Conservation (phyloP, 768 basidiomycete species). For the Kwoniella bestiolae region DNA sequence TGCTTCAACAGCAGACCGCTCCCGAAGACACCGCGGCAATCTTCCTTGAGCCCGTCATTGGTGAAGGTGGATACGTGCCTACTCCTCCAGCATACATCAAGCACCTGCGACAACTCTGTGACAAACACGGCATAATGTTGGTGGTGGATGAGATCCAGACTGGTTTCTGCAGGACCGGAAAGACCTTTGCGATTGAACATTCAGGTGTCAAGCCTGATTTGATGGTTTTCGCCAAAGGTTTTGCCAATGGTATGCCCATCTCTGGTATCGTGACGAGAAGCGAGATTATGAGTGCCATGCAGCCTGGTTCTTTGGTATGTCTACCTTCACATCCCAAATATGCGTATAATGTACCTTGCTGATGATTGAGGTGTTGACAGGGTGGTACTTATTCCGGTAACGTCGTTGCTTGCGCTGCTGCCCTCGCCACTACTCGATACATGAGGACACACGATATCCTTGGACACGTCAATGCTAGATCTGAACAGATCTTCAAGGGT, state of each 20-base stretch:
- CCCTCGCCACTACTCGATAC: constrained; percentile 74
- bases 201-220: constrained; percentile 81
- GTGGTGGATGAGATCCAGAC: constrained; percentile 65
- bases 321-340: not conserved
- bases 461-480: constrained; percentile 78
- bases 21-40: constrained; percentile 89
- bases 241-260: constrained; percentile 81
- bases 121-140: constrained; percentile 80
- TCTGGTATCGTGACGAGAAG: constrained; percentile 81
- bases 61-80: constrained; percentile 93
- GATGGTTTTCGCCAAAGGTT: constrained; percentile 80
- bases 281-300: constrained; percentile 72
- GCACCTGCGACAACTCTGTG: constrained; percentile 79
- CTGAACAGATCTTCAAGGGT: constrained; percentile 70
- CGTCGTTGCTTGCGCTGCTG: constrained; percentile 89
- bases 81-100: constrained; percentile 79
- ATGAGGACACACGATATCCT: constrained; percentile 80
- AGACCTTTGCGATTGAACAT: constrained; percentile 67
- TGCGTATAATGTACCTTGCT: too few species aligned
- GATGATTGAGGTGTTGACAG: too few species aligned
- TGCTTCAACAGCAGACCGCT: constrained; percentile 77
- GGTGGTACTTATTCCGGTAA: constrained; percentile 70
- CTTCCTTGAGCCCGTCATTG: constrained; percentile 87
- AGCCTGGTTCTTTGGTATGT: constrained; percentile 36
- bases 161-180: constrained; percentile 87